These are phyloP conservation scores for Chlorencoelia australis DNA, from an alignment of 2,329 filamentous ascomycete genomes.

Conservation along the genomic window DNA sequence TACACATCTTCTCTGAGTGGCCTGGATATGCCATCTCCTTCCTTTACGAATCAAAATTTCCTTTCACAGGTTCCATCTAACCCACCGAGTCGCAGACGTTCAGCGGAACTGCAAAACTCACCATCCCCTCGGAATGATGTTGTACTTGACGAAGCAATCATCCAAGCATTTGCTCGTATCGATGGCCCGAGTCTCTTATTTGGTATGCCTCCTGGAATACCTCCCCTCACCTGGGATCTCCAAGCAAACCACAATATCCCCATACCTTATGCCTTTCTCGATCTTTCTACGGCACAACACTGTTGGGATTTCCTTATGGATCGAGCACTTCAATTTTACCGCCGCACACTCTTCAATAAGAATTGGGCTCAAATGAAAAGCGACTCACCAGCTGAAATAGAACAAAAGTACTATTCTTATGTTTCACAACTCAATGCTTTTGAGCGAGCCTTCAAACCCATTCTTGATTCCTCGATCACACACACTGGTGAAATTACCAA, in stretches of 20 bases:
- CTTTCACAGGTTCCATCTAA: no score
- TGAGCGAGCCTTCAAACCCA: conserved; percentile 17
- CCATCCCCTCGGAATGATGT: no score
- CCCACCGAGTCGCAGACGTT: no score
- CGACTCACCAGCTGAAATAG: conserved; percentile 13
- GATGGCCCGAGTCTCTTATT: conserved; percentile 22
- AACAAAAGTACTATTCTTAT: conserved; percentile 10
- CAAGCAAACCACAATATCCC: conserved; percentile 19
- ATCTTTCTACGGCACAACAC: conserved; percentile 18
- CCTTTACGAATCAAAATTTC: no score
- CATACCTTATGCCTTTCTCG: conserved; percentile 18
- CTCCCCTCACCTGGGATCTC: conserved; percentile 23
- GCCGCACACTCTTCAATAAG: conserved; percentile 18
- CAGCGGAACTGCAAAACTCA: no score
- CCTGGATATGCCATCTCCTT: conserved; percentile 5
- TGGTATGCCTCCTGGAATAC: conserved; percentile 19
- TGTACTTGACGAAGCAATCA: conserved; percentile 21
- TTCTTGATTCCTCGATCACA: conserved; percentile 16
- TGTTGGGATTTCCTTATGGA: conserved; percentile 26
- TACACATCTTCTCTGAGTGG: conserved; percentile 10
- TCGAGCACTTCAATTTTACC: conserved; percentile 20
- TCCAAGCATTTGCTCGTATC: conserved; percentile 22
- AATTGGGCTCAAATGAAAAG: conserved; percentile 11
- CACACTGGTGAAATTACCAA: conserved; percentile 15
- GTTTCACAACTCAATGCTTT: conserved; percentile 15